Base-by-base conservation (phyloP, 2,329 filamentous ascomycete species). In the Colletotrichum theobromicola region DNA sequence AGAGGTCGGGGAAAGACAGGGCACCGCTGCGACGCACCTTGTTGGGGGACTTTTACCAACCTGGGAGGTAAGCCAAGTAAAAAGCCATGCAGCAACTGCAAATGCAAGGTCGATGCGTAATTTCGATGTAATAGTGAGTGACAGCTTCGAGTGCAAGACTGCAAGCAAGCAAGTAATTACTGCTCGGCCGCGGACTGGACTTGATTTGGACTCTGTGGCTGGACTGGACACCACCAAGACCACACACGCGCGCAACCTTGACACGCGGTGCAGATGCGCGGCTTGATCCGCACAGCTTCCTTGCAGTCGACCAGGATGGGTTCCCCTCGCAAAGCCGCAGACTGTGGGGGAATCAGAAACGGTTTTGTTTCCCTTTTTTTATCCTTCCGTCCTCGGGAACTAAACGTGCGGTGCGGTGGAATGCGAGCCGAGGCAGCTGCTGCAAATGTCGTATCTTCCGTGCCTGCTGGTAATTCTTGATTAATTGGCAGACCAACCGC, bases 261-360 rank as follows among this genome's bases (percentile, higher is more conserved):
- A 34, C 18, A 32, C 18, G 24, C 66, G 66, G 67, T 37, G 67
- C 35, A 61, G 55, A 66, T 71, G 57, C 26, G 61, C 67, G 67
- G 67, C 67, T 72, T 53, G 61, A 62, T 71, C 67, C 61, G 37
- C 67, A 53, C 21, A 57, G 67, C 67, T 74, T 61, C 70, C 72
- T 61, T 71, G 67, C 60, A 61, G 30, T 34, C 65, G 67, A 46
- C 71, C 26, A 32, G 61, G 72, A 66, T 71, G 35, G 16, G 50
- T 18, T 42, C 35, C 46, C 50, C 62, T 60, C 32, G 57, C 28
- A 26, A 34, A 28, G 21, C 42, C 46, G 50, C 67, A 53, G 70
- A 65, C 53, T 73, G 71, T 70, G 46, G 66, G 57, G 60, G 60
- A 62, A 57, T 12, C 55, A 68, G 70, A 57, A 55, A 72, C 55